phyloP scores from a whole-genome alignment of 2,329 filamentous ascomycete species.

The Penicillium sp. region DNA sequence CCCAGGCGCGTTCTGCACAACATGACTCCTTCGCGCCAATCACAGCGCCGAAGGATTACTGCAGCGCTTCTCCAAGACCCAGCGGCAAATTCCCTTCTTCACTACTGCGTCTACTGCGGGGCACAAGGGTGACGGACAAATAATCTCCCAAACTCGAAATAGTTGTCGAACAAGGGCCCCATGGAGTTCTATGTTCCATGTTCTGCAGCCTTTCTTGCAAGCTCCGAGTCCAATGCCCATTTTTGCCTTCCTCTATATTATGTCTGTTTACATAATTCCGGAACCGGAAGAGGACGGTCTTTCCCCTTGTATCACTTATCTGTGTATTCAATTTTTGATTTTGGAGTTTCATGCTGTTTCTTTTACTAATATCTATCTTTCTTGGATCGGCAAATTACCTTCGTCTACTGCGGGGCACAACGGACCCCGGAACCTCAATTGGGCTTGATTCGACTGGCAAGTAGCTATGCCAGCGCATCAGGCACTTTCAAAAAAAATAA shows the following conservation, averaged over 20 bases:
- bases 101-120: conserved; percentile 19
- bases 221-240: background rate
- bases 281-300: background rate
- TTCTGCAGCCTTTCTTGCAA: background rate
- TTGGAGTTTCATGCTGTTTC: background rate
- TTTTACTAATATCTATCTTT: background rate
- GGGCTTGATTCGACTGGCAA: conserved; percentile 63
- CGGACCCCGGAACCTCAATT: conserved; percentile 15
- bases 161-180: background rate
- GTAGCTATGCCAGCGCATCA: conserved; percentile 87
- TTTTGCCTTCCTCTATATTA: background rate
- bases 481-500: conserved; percentile 18
- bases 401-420: background rate
- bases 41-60: conserved; percentile 15
- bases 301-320: background rate
- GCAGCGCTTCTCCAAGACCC: conserved; percentile 27
- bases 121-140: conserved; percentile 10
- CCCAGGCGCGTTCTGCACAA: conserved; percentile 30
- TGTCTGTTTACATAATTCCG: background rate
- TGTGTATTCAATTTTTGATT: background rate
- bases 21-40: conserved; percentile 29
- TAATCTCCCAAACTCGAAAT: conserved; percentile 13
- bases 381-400: conserved; percentile 30
- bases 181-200: background rate
- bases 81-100: conserved; percentile 13